Evolutionary conservation across 768 basidiomycete genomes (phyloP).

Genomic region (Tylopilus felleus): DNA sequence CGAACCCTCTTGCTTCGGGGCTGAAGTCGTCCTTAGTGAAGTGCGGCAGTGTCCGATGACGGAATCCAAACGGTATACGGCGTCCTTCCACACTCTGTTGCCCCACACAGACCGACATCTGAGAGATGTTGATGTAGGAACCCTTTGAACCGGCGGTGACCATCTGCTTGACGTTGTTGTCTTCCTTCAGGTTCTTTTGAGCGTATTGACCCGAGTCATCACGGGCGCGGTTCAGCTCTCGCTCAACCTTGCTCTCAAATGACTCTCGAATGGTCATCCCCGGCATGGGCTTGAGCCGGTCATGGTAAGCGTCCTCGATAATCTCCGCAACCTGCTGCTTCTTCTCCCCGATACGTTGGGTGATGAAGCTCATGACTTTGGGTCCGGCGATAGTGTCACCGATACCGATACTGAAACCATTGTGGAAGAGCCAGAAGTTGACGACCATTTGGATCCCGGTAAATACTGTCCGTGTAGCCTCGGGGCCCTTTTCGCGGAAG

Average conservation of each 20-base stretch:
- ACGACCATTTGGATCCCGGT: slow-evolving; percentile 93
- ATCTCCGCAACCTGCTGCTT: slow-evolving; percentile 77
- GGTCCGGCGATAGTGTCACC: slow-evolving; percentile 96
- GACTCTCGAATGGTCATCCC: slow-evolving; percentile 99
- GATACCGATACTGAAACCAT: slow-evolving; percentile 98
- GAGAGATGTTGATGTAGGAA: slow-evolving; percentile 99
- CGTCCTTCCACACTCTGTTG: slow-evolving; percentile 98
- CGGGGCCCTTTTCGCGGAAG: slow-evolving; percentile 96
- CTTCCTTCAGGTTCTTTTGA: slow-evolving; percentile 96
- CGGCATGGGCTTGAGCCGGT: slow-evolving; percentile 83
- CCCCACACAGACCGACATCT: slow-evolving; percentile 99
- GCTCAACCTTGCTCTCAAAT: slow-evolving; percentile 90
- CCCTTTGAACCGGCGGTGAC: slow-evolving; percentile 98
- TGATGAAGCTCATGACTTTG: slow-evolving; percentile 84
- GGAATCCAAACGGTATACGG: slow-evolving; percentile 97
- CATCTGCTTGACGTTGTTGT: slow-evolving; percentile 99
- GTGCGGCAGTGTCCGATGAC: slow-evolving; percentile 93
- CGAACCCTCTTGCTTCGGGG: slow-evolving; percentile 96
- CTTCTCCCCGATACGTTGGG: slow-evolving; percentile 72
- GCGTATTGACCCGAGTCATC: slow-evolving; percentile 94
- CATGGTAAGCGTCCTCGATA: slow-evolving; percentile 81
- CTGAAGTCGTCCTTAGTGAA: slow-evolving; percentile 99
- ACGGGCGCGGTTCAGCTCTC: slow-evolving; percentile 90
- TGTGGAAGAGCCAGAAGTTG: slow-evolving; percentile 98
- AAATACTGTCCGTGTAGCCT: slow-evolving; percentile 85